Conservation (phyloP, 2,329 filamentous ascomycete species). For the Epichloe scottii region DNA sequence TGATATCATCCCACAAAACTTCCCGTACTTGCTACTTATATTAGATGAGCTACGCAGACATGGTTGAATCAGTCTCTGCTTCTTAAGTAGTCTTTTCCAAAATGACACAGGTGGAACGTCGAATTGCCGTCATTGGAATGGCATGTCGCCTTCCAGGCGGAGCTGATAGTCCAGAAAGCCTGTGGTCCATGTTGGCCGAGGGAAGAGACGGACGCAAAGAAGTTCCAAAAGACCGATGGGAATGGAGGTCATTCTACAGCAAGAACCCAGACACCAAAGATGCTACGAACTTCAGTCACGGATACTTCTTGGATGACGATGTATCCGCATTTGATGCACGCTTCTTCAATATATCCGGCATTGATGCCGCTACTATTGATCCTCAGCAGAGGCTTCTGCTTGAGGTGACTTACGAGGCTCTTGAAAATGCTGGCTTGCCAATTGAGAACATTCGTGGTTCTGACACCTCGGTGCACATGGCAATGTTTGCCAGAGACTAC, state of each 20-base stretch:
- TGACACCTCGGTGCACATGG: constrained; percentile 25
- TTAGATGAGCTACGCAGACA: too few species aligned
- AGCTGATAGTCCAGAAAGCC: neutral
- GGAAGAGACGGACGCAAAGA: neutral
- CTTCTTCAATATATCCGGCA: constrained; percentile 12
- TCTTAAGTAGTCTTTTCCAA: too few species aligned
- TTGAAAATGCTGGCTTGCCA: constrained; percentile 23
- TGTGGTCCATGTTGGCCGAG: neutral
- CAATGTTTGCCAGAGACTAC: constrained; percentile 23
- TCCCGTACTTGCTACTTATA: too few species aligned
- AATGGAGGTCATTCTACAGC: constrained; percentile 14
- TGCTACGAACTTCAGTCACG: too few species aligned
- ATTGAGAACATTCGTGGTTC: constrained; percentile 10
- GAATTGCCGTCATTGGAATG: neutral
- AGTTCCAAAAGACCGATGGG: constrained; percentile 17
- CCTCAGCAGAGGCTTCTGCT: constrained; percentile 14
- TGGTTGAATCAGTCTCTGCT: too few species aligned
- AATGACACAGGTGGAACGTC: too few species aligned
- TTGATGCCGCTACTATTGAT: constrained; percentile 5
- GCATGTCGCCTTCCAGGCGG: neutral
- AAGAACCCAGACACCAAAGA: too few species aligned
- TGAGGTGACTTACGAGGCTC: constrained; percentile 27
- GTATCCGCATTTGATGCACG: constrained; percentile 27
- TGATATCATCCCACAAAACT: too few species aligned
- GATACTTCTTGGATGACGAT: constrained; percentile 19